Percentiles rank a stretch among this genome's conserved stretches.
Evolutionary conservation across 2,329 filamentous ascomycete species (phyloP).

Genomic region (Colletotrichum sp.): DNA sequence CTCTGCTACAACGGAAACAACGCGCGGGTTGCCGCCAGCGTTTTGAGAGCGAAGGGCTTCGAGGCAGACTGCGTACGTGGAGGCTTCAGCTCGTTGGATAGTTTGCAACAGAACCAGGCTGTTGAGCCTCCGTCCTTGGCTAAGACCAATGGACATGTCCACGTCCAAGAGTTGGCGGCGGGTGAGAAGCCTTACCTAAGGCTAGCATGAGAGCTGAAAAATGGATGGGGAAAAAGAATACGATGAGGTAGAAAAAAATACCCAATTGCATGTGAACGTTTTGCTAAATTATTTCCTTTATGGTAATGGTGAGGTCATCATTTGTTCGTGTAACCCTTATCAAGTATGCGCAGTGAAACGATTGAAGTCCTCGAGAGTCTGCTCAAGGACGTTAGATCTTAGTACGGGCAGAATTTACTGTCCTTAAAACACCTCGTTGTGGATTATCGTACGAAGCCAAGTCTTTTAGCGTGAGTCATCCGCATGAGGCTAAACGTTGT

Average conservation of each 20-base stretch:
- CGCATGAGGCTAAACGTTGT: not conserved
- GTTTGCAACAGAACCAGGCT: not conserved
- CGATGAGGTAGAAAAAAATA: not conserved
- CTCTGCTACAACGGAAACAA: slow-evolving; percentile 61
- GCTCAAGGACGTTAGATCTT: not conserved
- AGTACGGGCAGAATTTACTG: not conserved
- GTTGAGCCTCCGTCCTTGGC: not conserved
- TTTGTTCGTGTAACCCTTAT: not conserved
- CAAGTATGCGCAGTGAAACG: not conserved
- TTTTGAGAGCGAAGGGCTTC: slow-evolving; percentile 55
- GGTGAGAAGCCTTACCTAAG: not conserved
- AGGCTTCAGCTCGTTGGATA: slow-evolving; percentile 35
- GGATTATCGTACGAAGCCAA: slow-evolving; percentile 3
- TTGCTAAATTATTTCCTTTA: not conserved
- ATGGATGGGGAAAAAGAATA: not conserved
- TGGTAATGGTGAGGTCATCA: not conserved
- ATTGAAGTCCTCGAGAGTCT: not conserved
- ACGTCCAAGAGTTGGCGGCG: not conserved
- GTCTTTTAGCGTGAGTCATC: not conserved
- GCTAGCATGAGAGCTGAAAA: not conserved
- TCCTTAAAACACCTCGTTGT: not conserved
- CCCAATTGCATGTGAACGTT: not conserved
- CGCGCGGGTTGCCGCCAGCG: slow-evolving; percentile 57
- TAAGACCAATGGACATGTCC: not conserved
- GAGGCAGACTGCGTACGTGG: slow-evolving; percentile 51